Base-by-base conservation (phyloP, 768 basidiomycete genomes). In the Coprinopsis strossmayeri region DNA sequence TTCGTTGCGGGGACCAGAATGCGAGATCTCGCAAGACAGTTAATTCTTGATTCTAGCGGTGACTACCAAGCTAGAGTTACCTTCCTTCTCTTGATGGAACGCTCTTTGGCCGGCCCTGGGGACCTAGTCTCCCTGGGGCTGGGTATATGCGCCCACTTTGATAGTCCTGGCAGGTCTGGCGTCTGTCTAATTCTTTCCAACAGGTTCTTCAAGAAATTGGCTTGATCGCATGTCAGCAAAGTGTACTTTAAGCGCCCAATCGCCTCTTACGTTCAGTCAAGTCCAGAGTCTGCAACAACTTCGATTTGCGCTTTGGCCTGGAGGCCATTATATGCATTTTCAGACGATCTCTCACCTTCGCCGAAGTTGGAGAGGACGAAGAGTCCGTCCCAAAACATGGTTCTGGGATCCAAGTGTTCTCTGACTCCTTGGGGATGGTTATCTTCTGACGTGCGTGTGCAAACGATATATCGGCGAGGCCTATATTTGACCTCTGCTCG, bases 251-350 rank as follows among this genome's bases (percentile, higher is more conserved):
- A 4, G 18, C n/a, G 21, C 18, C 5, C 2, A 9, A 40, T 20
- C 27, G 20, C 12, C 20, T 61, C 74, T 57, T 53, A 76, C 76
- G 71, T 55, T 76, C 72, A 20, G 56, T 57, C 11, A 61, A 62
- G 56, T 78, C 75, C 26, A 78, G 57, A 0, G 60, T 63, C 30
- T 71, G 64, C 10, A 76, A 57, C 3, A 74, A 58, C 48, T 63
- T 67, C 2, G 74, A 74, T 43, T 50, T 59, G 13, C 58, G 53
- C 18, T 48, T 53, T 13, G 27, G 24, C 1, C 39, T 53, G 34
- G 58, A 53, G 55, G 45, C 60, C n/a, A n/a, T n/a, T n/a, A 59
- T 56, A 61, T 57, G 51, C 54, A 20, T 28, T 43, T 38, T 41
- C 44, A 7, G 55, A 48, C 20, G 32, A n/a, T 45, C 17, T 13